Conservation (phyloP, 208 protist genomes). For the Wallacemonas collosoma region DNA sequence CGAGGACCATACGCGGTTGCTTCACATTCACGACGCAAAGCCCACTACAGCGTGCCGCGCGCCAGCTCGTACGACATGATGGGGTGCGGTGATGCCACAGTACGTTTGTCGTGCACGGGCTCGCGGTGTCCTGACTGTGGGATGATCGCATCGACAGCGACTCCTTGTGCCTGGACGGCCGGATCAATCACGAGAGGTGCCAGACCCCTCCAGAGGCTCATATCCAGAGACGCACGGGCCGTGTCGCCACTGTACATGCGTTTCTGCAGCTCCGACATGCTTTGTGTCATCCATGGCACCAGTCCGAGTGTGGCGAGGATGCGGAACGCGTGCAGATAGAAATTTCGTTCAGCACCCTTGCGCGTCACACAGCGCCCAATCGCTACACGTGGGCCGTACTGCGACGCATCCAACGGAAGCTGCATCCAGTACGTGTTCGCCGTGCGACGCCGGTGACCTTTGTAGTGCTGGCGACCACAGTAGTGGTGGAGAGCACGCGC, state of each 20-base stretch:
- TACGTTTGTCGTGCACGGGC: neutral
- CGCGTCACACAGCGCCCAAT: constrained; percentile 54
- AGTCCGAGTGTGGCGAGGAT: constrained; percentile 42
- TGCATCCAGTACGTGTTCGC: constrained; percentile 78
- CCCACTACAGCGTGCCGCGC: neutral
- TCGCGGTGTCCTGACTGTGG: neutral
- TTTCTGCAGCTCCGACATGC: constrained; percentile 1
- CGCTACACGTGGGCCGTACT: constrained; percentile 50
- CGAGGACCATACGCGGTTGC: too few relatives aligned
- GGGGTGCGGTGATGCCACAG: constrained; percentile 26
- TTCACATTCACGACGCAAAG: too few relatives aligned
- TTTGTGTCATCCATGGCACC: constrained; percentile 44
- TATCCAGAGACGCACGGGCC: neutral
- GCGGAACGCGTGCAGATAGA: constrained; percentile 68
- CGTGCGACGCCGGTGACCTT: constrained; percentile 13
- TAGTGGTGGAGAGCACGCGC: constrained; percentile 38
- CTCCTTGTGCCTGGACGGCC: neutral
- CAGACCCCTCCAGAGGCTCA: constrained; percentile 3
- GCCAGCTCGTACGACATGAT: constrained; percentile 35
- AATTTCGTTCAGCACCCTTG: constrained; percentile 46
- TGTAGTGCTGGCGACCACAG: constrained; percentile 45
- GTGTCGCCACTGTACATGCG: constrained; percentile 24
- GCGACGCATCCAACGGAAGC: constrained; percentile 43
- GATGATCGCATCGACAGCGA: constrained; percentile 3
- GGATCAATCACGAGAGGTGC: constrained; percentile 13